Percentiles rank a stretch among this genome's conserved stretches.
Conservation (phyloP, 148 eudicot genomes). For the Pouteria glomerata region DNA sequence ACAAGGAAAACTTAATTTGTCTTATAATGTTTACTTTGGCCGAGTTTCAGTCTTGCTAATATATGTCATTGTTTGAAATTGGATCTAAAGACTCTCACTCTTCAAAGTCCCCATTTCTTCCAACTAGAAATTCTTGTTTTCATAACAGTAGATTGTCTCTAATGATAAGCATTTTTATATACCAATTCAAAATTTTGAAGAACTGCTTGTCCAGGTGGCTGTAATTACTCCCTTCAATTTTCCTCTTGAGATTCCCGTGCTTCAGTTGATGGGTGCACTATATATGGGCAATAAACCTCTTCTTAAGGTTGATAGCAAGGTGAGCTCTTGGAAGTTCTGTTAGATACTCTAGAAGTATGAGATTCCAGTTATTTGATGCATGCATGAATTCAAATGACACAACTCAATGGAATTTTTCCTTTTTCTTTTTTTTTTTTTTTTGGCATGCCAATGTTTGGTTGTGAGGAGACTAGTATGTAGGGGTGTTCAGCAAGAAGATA, state of each 20-base stretch:
- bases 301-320: conserved; percentile 99
- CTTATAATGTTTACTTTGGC: background rate
- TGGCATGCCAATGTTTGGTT: no score
- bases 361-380: no score
- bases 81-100: background rate
- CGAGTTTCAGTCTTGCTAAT: background rate
- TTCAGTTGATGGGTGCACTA: conserved; percentile 98
- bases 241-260: conserved; percentile 91
- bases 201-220: conserved; percentile 57
- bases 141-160: background rate
- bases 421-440: no score
- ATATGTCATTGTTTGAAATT: background rate
- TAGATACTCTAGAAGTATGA: no score
- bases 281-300: conserved; percentile 98
- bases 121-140: background rate
- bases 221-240: conserved; percentile 94
- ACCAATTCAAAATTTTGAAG: background rate
- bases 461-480: no score
- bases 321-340: no score
- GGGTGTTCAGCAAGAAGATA: no score
- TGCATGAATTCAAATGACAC: background rate
- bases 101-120: background rate
- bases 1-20: no score
- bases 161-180: background rate
- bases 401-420: background rate